These are phyloP conservation scores for Heliamphora exappendiculata DNA, from an alignment of 148 eudicot species.

Conservation along the genomic window DNA sequence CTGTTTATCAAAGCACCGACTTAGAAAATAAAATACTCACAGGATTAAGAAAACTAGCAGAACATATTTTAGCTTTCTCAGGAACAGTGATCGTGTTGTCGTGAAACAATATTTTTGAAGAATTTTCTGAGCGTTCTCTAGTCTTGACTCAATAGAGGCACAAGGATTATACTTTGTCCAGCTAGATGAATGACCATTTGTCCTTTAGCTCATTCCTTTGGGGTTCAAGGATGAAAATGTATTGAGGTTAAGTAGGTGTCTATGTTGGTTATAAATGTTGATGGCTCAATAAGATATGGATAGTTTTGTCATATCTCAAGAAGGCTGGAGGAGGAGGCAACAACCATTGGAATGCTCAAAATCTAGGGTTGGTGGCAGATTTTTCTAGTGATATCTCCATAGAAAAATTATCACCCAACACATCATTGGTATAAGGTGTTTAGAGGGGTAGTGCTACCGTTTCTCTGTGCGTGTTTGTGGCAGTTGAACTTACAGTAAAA, in stretches of 20 bases:
- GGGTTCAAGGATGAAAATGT: neutral
- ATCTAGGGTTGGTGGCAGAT: neutral
- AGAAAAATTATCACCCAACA: no score
- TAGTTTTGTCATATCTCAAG: neutral
- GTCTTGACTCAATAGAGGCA: neutral
- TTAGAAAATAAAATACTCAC: neutral
- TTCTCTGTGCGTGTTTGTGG: neutral
- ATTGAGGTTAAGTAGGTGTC: neutral
- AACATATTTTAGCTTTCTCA: neutral
- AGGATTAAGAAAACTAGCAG: neutral
- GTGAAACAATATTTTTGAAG: neutral
- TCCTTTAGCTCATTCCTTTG: neutral
- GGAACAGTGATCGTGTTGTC: neutral
- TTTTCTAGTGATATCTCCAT: neutral
- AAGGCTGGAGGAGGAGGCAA: neutral
- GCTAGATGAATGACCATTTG: conserved; percentile 3
- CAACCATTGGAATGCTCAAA: neutral
- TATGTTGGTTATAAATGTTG: neutral
- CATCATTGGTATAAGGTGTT: neutral
- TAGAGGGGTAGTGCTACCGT: neutral
- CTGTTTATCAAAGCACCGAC: conserved; percentile 34
- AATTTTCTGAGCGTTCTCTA: neutral
- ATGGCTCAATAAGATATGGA: neutral
- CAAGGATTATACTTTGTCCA: neutral
- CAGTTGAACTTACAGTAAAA: no score